phyloP scores from a whole-genome alignment of 108 stramenopile genomes.

The Chaetoceros muelleri region DNA sequence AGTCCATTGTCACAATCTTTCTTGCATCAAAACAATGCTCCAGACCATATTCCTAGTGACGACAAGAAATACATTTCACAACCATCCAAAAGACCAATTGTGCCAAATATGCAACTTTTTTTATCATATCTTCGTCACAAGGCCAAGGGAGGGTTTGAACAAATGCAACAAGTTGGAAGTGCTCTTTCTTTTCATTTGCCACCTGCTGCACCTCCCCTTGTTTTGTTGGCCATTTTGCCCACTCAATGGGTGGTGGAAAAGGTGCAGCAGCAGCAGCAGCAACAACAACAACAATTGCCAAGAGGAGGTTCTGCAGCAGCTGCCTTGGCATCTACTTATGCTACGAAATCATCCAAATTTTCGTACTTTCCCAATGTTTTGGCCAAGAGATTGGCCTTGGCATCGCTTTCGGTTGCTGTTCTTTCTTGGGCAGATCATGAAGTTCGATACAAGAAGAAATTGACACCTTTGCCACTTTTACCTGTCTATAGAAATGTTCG shows the following conservation, averaged over 20 bases:
- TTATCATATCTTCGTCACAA: constrained; percentile 14
- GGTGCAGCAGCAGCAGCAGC: constrained; percentile 11
- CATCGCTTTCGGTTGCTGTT: constrained; percentile 33
- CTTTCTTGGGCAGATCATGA: constrained; percentile 66
- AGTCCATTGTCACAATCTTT: no score
- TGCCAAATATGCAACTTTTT: constrained; percentile 8
- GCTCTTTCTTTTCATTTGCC: constrained; percentile 68
- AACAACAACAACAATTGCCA: constrained; percentile 3
- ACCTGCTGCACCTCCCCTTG: constrained; percentile 52
- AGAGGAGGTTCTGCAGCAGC: neutral
- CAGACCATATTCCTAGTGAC: no score
- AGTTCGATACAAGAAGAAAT: constrained; percentile 39
- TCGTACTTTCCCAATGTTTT: constrained; percentile 20
- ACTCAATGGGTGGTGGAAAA: constrained; percentile 14
- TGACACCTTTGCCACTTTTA: constrained; percentile 43
- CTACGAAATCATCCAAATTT: neutral
- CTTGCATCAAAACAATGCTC: no score
- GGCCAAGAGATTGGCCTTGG: constrained; percentile 19
- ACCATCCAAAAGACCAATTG: neutral
- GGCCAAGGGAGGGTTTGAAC: constrained; percentile 12
- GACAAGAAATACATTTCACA: neutral
- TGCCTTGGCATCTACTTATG: no score
- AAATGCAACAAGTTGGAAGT: constrained; percentile 30
- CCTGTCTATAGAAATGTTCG: constrained; percentile 21
- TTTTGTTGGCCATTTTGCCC: constrained; percentile 49